Base-by-base conservation (phyloP, 306 rosid genomes). In the Cicer judaicum region DNA sequence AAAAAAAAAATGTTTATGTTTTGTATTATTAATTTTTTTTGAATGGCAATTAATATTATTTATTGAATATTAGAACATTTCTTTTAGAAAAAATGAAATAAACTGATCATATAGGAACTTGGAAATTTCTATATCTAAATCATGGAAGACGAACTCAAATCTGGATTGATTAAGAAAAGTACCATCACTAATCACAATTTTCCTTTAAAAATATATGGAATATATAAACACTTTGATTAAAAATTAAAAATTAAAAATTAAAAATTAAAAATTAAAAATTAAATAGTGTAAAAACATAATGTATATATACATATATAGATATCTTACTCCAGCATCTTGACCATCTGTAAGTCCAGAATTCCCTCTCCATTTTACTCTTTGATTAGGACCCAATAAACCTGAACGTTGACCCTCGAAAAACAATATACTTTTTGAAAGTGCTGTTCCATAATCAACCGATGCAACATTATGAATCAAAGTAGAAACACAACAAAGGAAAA, bases 311-410 rank as follows among this genome's bases (percentile, higher is more conserved):
- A 18, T 18, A 8, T 54, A 43, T 24, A 10, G 8, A 59, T 46
- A 57, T 39, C 76, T 61, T 82, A 90, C 95, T 1, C 79, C 54
- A 5, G 39, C 83, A 80, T 76, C 85, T 0, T 64, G 54, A 9
- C 92, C 94, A 66, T 91, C 95, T 0, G n/a, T 40, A 11, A 91
- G 78, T 7, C 78, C 92, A 0, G 97, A 91, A 53, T 88, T 41
- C 5, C 81, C 92, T 29, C 95, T 78, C 97, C 91, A 89, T 6
- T 62, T 46, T 2, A 86, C 47, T 43, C 90, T 87, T 14, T 88
- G 91, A 18, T 40, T 66, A 13, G 72, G 4, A 1, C 87, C 86
- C 39, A 89, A 52, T 49, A 36, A 79, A 34, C 97, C 95, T 55
- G 95, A 86, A 48, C 95, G 79, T 68, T 89, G 92, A 72, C 72